Base-by-base conservation (phyloP, 352 stramenopile genomes). In the Aphanomyces stellatus region DNA sequence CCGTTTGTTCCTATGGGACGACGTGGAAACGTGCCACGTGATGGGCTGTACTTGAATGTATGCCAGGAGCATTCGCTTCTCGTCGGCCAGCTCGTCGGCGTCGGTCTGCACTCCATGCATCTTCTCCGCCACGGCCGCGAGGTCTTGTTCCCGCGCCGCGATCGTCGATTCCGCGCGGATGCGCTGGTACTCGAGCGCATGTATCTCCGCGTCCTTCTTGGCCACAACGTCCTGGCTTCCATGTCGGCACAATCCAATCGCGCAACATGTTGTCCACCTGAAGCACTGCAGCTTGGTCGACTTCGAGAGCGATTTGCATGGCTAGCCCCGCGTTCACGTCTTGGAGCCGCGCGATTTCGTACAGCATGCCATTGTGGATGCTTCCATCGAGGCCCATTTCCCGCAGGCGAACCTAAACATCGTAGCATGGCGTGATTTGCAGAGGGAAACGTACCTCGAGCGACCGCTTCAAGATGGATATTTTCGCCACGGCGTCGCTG, bases 281-380 rank as follows among this genome's bases (percentile, higher is more conserved):
- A 22, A 67, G 60, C 22, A 10, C 25, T 13, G 10, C 13, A 25
- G 33, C 48, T 13, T 57, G 60, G 49, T 56, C 42, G 28, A 53
- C 60, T 49, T 94, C 84, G 34, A 78, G 69, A 4, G 73, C 72
- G 13, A 94, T 70, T 40, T 92, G 85, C n/a, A 82, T 59, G 17
- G 79, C 77, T 67, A 94, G 74, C 11, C 75, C 75, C 0, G 76
- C 73, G 27, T 76, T 77, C 34, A 90, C 72, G 6, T 94, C 83
- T 51, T 94, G 83, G 2, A 91, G 72, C 31, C 75, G 77, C 4
- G 85, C 77, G 27, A 94, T 77, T 69, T 92, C 83, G 55, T 88
- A 90, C 2, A 93, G 65, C 34, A 93, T 72, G 11, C 85, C 83
- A 1, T 84, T 85, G 60, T 90, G 84, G 11, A 92, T 51, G 56